Base-by-base conservation (phyloP, 371 early-diverging fungal genomes). In the Entomophthora muscae region DNA sequence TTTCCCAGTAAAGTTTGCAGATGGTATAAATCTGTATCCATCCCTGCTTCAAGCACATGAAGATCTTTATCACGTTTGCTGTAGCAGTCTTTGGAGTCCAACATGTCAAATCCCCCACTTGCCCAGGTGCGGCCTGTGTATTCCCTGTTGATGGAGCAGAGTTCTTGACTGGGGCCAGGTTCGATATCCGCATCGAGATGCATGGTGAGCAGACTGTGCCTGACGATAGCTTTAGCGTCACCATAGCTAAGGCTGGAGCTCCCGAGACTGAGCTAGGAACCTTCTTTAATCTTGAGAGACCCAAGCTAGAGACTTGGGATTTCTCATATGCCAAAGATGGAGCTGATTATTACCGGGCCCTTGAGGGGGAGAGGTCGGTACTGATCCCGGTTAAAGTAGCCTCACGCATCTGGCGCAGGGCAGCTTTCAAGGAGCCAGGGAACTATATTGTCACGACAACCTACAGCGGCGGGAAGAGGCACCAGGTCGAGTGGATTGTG, bases 151-250 rank as follows among this genome's bases (percentile, higher is more conserved):
- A 61, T 27, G 52, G 81, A 17, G 73, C 78, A 3, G 73, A 77
- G 65, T 79, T 81, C 63, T 63, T 81, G 17, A 75, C 78, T 55
- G 81, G 79, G 52, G 63, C 77, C 21, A 71, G 69, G 63, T 81
- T 81, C 66, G 81, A 81, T 54, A 69, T 79, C 51, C 71, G 81
- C 31, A 78, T 81, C 23, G 81, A 81, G 68, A 66, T 79, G 33
- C 81, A 81, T 63, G 78, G 76, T 31, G 79, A 81, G n/a, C n/a
- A 76, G 55, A 77, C 76, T 22, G 13, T 5, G 26, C 7, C 7
- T 54, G 55, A 5, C 23, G 55, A 54, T 26, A 51, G n/a, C 51
- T 60, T 60, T 22, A 42, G 42, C 68, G 23, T 72, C 61, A 32
- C 21, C 17, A 64, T 65, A 13, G 10, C 53, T 53, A n/a, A 33